Evolutionary conservation across 805 yeast species (phyloP), one percentile per base, ranked within the genome.

Genomic region (Candida takata): DNA sequence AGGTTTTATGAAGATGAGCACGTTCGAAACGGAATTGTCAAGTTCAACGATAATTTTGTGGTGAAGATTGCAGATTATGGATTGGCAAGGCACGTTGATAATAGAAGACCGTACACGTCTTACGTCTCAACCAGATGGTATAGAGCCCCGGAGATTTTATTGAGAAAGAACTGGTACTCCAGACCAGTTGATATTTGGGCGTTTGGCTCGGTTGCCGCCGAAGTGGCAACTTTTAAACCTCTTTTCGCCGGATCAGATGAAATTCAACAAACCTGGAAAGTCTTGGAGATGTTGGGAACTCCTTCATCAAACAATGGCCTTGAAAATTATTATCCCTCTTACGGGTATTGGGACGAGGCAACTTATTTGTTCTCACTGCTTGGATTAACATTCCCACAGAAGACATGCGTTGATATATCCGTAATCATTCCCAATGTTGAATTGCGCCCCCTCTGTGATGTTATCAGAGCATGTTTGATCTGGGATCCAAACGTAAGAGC

Each of bases 71-170:
- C 88, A 3, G 95, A 84, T 57, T 84, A 79, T 57, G 95, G 94
- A 0, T 64, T 84, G 39, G 83, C 90, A 10, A 70, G 92, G 47
- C 73, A 72, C 40, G 62, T 72, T 9, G 58, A 64, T 31, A 73
- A 74, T 51, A 58, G 54, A 19, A 67, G 65, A 38, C 74, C 75
- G 1, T 83, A 74, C 50, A 84, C 94, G 0, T 77, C 81, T 3
- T 84, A 84, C 46, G 85, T 84, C 6, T 77, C 90, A 0, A 84
- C 95, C 0, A 70, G 95, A 49, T 84, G 95, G 95, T 84, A 84
- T 51, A 65, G 95, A 43, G 74, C 90, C 1, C 95, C 95, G 0
- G 95, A 84, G 54, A 80, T 84, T 15, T 62, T 84, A 31, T 61
- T 84, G 38, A 68, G 90, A 45, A 77, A 72, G 43, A 69, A 68